These are phyloP conservation scores for Debaryomyces nepalensis DNA, from an alignment of 1,139 yeast species.

Conservation along the genomic window DNA sequence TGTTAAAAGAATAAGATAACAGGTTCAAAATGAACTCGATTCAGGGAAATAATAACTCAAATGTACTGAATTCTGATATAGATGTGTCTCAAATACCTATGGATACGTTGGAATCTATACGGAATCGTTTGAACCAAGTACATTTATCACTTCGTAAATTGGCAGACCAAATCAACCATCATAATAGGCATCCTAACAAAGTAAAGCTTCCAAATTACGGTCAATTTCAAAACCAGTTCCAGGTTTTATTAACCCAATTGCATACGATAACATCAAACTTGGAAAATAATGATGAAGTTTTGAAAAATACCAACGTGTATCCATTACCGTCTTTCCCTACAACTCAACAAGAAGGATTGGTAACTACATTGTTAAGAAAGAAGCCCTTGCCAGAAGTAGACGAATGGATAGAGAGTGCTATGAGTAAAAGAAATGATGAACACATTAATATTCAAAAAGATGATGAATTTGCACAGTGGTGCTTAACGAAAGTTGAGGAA, in stretches of 20 bases:
- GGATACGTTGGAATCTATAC: conserved; percentile 47
- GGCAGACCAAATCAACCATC: conserved; percentile 47
- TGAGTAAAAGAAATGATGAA: conserved; percentile 31
- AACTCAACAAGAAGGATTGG: conserved; percentile 76
- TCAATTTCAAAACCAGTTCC: conserved; percentile 75
- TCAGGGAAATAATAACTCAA: background rate
- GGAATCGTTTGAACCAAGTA: conserved; percentile 50
- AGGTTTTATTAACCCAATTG: conserved; percentile 80
- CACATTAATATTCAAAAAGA: conserved; percentile 35
- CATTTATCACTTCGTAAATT: conserved; percentile 49
- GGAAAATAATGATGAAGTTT: conserved; percentile 59
- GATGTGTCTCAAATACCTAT: conserved; percentile 38
- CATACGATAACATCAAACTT: conserved; percentile 72
- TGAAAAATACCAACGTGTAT: conserved; percentile 73
- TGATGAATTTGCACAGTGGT: conserved; percentile 68
- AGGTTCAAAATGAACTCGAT: conserved; percentile 1
- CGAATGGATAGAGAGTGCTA: conserved; percentile 76
- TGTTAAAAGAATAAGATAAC: too few species aligned
- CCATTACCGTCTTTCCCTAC: conserved; percentile 88
- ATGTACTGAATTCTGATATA: conserved; percentile 9
- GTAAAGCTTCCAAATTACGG: conserved; percentile 46
- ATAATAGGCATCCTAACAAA: conserved; percentile 44
- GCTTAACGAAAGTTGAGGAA: conserved; percentile 55
- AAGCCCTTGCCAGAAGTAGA: conserved; percentile 90
- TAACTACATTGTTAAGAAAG: conserved; percentile 83